Evolutionary conservation across 129 eudicot genomes (phyloP).

Genomic region (Oenanthe sinensis): DNA sequence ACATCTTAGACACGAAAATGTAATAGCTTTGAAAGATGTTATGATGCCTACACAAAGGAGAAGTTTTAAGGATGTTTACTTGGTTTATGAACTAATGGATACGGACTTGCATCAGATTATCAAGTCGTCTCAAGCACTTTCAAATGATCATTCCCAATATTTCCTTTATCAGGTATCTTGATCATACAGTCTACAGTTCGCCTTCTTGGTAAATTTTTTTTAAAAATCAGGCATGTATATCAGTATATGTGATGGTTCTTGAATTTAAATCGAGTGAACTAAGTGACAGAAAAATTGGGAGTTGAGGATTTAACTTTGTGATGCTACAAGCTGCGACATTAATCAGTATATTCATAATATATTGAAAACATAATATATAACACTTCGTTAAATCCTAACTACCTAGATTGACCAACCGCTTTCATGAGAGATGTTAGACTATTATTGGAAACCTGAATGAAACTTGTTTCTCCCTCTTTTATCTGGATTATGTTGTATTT

Average conservation of each 20-base stretch:
- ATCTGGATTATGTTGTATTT: neutral
- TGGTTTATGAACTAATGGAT: conserved; percentile 54
- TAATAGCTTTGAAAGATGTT: conserved; percentile 39
- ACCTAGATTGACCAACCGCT: neutral
- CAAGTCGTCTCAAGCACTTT: conserved; percentile 41
- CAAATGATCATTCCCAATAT: conserved; percentile 38
- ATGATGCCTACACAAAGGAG: conserved; percentile 36
- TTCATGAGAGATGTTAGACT: neutral
- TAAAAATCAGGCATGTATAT: neutral
- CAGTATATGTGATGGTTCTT: neutral
- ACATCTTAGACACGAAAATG: conserved; percentile 36
- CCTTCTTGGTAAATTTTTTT: neutral
- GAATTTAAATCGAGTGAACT: neutral
- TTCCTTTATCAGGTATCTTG: conserved; percentile 37
- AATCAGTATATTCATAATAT: neutral
- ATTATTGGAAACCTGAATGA: neutral
- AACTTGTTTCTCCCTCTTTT: neutral
- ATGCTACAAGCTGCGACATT: neutral
- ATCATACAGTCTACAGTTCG: neutral
- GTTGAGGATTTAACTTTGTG: neutral
- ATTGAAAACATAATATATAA: neutral
- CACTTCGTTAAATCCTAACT: neutral
- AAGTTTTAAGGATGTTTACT: conserved; percentile 39
- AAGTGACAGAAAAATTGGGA: neutral
- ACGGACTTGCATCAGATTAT: conserved; percentile 42